phyloP scores from a whole-genome alignment of 1,284 basidiomycete genomes.

The Cryptococcus maquisensis region DNA sequence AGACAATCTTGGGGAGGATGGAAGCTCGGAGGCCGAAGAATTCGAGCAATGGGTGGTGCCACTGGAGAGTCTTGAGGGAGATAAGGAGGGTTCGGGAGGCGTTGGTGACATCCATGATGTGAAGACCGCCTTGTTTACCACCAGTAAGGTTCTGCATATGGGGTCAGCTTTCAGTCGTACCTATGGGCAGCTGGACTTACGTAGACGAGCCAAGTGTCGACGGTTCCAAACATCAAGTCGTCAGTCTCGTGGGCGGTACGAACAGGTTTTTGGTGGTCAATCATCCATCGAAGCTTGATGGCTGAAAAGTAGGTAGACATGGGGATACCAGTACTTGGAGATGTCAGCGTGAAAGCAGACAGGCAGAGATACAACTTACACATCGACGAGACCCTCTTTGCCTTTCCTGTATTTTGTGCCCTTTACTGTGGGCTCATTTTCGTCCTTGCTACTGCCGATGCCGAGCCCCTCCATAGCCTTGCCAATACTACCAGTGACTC shows the following conservation, averaged over 20 bases:
- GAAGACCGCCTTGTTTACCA: conserved; percentile 62
- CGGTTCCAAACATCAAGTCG: conserved; percentile 84
- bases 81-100: conserved; percentile 93
- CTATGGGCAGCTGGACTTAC: conserved; percentile 52
- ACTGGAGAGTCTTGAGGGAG: conserved; percentile 73
- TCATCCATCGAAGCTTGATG: conserved; percentile 95
- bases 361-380: conserved; percentile 54
- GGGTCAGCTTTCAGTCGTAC: not conserved
- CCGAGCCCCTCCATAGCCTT: conserved; percentile 29
- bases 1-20: conserved; percentile 81
- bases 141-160: conserved; percentile 74
- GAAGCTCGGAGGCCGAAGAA: conserved; percentile 81
- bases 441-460: conserved; percentile 23
- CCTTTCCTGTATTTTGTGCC: conserved; percentile 55
- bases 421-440: not conserved
- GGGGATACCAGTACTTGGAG: conserved; percentile 74
- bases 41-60: conserved; percentile 75
- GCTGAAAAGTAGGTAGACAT: conserved; percentile 96
- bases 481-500: conserved; percentile 14
- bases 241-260: conserved; percentile 73
- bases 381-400: conserved; percentile 60
- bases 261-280: conserved; percentile 80
- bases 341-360: not conserved
- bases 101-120: conserved; percentile 93
- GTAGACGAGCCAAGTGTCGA: conserved; percentile 94